A percentile compares a stretch with the other conserved stretches of the same genome.
Conservation (phyloP, 176 grass and related monocot genomes). For the Musa beccarii region DNA sequence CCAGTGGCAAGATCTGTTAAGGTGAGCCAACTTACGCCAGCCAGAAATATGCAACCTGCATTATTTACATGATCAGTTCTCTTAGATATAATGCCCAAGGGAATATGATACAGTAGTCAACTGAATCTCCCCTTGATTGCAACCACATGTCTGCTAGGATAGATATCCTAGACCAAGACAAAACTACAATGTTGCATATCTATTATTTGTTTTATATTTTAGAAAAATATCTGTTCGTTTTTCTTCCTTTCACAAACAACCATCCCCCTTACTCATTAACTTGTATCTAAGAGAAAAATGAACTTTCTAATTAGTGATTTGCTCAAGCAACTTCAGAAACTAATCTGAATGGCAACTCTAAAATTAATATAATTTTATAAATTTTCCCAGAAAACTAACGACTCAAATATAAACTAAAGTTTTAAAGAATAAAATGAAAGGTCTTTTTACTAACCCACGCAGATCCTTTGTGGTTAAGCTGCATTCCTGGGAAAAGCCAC, state of each 20-base stretch:
- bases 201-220: background rate
- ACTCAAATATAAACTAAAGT: background rate
- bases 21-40: constrained; percentile 57
- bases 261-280: background rate
- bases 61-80: background rate
- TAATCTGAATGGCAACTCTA: background rate
- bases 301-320: background rate
- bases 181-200: background rate
- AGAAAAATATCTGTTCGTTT: background rate
- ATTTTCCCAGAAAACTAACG: background rate
- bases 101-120: background rate
- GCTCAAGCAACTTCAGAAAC: background rate
- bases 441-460: constrained; percentile 44
- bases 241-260: background rate
- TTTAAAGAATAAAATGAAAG: background rate
- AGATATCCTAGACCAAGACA: background rate
- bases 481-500: constrained; percentile 45
- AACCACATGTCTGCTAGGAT: too few species aligned
- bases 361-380: background rate
- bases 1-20: constrained; percentile 52
- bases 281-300: background rate
- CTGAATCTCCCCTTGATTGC: too few species aligned
- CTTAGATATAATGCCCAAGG: background rate
- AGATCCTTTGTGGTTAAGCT: constrained; percentile 42
- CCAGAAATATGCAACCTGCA: constrained; percentile 52